Conservation (phyloP, 177 flowering plant genomes). For the Vitis hybrid region DNA sequence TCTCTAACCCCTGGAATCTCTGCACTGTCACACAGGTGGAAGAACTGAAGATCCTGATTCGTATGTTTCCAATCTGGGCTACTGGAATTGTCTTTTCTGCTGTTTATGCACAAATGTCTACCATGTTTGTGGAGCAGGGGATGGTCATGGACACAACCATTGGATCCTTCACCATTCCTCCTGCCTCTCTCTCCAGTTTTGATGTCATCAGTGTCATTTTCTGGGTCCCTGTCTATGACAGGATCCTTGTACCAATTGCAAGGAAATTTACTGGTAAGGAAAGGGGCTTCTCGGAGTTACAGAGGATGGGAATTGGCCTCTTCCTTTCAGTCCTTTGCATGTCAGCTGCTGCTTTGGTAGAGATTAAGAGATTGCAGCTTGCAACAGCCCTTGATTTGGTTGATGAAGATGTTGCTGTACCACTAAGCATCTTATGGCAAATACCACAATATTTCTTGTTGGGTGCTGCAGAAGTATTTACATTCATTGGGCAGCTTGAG, state of each 20-base stretch:
- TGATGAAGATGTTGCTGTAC: slow-evolving; percentile 46
- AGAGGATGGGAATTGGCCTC: slow-evolving; percentile 88
- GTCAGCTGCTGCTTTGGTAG: slow-evolving; percentile 78
- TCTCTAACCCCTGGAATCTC: slow-evolving; percentile 66
- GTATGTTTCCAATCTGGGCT: slow-evolving; percentile 96
- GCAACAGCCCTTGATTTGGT: slow-evolving; percentile 54
- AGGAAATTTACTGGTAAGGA: slow-evolving; percentile 70
- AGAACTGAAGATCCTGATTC: slow-evolving; percentile 76
- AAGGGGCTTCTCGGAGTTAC: slow-evolving; percentile 81
- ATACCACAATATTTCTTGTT: slow-evolving; percentile 76
- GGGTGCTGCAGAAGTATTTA: slow-evolving; percentile 83
- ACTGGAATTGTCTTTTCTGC: slow-evolving; percentile 82
- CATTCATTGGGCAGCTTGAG: slow-evolving; percentile 86
- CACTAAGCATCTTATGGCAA: slow-evolving; percentile 78
- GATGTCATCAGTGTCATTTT: slow-evolving; percentile 75
- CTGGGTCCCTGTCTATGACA: slow-evolving; percentile 88
- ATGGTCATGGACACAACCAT: slow-evolving; percentile 66
- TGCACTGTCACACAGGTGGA: slow-evolving; percentile 94
- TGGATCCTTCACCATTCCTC: slow-evolving; percentile 80
- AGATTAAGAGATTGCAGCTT: slow-evolving; percentile 55
- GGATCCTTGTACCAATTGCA: slow-evolving; percentile 68
- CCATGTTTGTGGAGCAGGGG: slow-evolving; percentile 91
- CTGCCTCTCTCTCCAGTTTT: slow-evolving; percentile 79
- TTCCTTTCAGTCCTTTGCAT: slow-evolving; percentile 67
- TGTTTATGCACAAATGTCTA: slow-evolving; percentile 88